These are phyloP conservation scores for Lasiodiplodia theobromae DNA, from an alignment of 2,329 filamentous ascomycete genomes.

Conservation along the genomic window DNA sequence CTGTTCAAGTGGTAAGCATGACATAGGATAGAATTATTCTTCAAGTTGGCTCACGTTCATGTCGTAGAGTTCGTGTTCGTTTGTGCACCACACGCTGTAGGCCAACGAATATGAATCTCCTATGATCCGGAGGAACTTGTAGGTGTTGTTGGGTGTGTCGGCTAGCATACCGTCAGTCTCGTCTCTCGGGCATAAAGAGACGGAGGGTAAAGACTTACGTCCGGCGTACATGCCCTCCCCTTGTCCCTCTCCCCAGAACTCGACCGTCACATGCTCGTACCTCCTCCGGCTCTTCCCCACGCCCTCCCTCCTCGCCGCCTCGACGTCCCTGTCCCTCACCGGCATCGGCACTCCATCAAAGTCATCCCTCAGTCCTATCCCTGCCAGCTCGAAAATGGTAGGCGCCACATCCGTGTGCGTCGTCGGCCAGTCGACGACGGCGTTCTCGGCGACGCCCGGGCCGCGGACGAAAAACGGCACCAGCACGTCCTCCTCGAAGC, in stretches of 20 bases:
- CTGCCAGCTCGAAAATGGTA: constrained; percentile 44
- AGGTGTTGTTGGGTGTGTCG: constrained; percentile 59
- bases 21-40: background rate
- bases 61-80: constrained; percentile 72
- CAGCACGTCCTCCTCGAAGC: constrained; percentile 51
- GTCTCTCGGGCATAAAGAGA: background rate
- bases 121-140: constrained; percentile 66
- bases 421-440: constrained; percentile 42
- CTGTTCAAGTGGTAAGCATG: constrained; percentile 42
- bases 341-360: constrained; percentile 48
- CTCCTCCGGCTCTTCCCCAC: constrained; percentile 27
- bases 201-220: background rate
- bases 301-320: constrained; percentile 16
- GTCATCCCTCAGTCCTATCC: constrained; percentile 37
- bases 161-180: background rate
- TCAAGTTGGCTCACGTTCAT: constrained; percentile 54
- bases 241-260: constrained; percentile 46
- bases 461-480: constrained; percentile 50
- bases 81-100: constrained; percentile 74
- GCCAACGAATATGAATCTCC: constrained; percentile 64
- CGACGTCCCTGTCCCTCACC: constrained; percentile 34
- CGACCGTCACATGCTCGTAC: constrained; percentile 49
- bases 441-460: constrained; percentile 41
- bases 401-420: constrained; percentile 50
- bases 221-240: background rate